Evolutionary conservation across 129 eudicot species (phyloP).

Genomic region (Tagetes erecta): DNA sequence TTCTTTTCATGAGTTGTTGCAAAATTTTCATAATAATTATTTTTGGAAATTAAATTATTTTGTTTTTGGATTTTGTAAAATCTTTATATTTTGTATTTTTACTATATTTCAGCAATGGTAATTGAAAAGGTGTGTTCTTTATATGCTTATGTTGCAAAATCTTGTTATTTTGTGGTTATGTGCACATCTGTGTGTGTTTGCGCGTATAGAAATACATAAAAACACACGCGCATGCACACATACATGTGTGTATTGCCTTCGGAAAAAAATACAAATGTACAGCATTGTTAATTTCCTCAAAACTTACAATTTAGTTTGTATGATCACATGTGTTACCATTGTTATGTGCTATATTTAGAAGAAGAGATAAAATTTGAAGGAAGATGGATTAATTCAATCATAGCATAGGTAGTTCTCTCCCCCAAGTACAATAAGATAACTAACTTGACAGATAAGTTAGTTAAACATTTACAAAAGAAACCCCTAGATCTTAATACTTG

Average conservation of each 20-base stretch:
- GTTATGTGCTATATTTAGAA: too few relatives aligned
- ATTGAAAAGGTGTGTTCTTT: conserved; percentile 19
- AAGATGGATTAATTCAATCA: too few relatives aligned
- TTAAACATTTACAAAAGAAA: too few relatives aligned
- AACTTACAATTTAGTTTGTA: too few relatives aligned
- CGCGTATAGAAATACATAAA: not conserved
- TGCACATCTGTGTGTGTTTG: not conserved
- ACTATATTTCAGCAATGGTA: not conserved
- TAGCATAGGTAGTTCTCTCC: too few relatives aligned
- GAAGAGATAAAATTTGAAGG: too few relatives aligned
- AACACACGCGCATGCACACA: not conserved
- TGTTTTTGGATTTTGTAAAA: conserved; percentile 32
- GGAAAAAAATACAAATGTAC: too few relatives aligned
- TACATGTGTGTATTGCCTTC: not conserved
- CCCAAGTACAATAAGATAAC: too few relatives aligned
- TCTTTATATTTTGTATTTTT: conserved; percentile 12
- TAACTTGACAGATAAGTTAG: too few relatives aligned
- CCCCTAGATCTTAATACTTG: too few relatives aligned
- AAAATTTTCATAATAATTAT: not conserved
- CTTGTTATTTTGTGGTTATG: not conserved
- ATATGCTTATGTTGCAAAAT: conserved; percentile 2
- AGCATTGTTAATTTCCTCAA: too few relatives aligned
- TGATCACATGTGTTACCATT: too few relatives aligned
- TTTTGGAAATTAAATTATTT: conserved; percentile 29
- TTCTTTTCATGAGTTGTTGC: conserved; percentile 7